phyloP scores from a whole-genome alignment of 2,329 filamentous ascomycete genomes.

The Talaromyces rugulosus region DNA sequence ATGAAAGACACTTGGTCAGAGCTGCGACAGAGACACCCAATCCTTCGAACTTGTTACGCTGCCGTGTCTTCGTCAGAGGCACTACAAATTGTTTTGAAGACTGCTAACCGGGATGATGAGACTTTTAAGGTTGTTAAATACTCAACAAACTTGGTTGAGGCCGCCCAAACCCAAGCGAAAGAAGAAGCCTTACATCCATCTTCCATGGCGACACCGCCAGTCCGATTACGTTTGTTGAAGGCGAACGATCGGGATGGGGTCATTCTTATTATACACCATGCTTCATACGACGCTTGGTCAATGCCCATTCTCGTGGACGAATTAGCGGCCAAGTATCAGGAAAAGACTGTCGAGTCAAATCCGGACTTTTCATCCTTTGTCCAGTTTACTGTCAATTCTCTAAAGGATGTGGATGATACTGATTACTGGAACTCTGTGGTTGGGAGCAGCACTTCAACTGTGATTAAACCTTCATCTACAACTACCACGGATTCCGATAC shows the following conservation, averaged over 20 bases:
- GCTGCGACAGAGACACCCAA: constrained; percentile 27
- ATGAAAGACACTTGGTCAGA: constrained; percentile 26
- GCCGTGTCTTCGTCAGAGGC: constrained; percentile 20
- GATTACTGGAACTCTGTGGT: constrained; percentile 23
- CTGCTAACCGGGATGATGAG: constrained; percentile 11
- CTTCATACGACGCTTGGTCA: constrained; percentile 34
- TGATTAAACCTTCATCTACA: constrained; percentile 8
- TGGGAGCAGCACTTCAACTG: constrained; percentile 15
- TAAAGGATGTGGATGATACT: constrained; percentile 16
- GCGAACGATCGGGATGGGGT: constrained; percentile 25
- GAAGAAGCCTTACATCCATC: constrained; percentile 24
- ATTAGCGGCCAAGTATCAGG: constrained; percentile 24
- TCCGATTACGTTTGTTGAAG: constrained; percentile 25
- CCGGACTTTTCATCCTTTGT: constrained; percentile 23
- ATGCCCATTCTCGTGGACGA: constrained; percentile 30
- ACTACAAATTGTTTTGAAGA: constrained; percentile 28
- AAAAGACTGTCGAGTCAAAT: constrained; percentile 11
- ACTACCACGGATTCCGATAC: not conserved
- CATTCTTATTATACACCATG: constrained; percentile 30
- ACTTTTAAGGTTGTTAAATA: constrained; percentile 22
- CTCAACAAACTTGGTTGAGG: constrained; percentile 10
- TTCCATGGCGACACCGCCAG: constrained; percentile 27
- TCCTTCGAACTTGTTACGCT: constrained; percentile 32
- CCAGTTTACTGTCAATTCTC: constrained; percentile 18
- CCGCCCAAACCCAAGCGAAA: constrained; percentile 18